Conservation (phyloP, 208 protist species). For the Leishmania martiniquensis region DNA sequence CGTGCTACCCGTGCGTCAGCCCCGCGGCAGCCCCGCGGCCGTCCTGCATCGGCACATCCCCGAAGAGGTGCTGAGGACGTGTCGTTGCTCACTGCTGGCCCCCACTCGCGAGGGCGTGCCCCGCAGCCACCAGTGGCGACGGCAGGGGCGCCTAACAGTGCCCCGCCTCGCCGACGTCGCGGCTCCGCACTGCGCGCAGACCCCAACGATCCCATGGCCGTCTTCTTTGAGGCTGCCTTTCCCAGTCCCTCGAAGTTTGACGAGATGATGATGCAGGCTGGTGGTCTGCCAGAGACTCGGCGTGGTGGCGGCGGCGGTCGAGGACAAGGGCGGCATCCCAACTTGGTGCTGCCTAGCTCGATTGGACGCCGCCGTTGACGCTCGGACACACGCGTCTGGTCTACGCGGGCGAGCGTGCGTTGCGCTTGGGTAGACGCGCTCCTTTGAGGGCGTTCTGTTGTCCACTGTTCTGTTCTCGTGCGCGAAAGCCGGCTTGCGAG, state of each 20-base stretch:
- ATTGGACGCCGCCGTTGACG: conserved; percentile 66
- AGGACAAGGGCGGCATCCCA: conserved; percentile 47
- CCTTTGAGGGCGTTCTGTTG: background rate
- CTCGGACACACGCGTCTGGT: background rate
- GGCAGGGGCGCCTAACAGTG: background rate
- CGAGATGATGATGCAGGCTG: conserved; percentile 82
- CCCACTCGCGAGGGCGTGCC: background rate
- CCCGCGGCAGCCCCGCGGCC: conserved; percentile 7
- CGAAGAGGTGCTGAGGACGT: background rate
- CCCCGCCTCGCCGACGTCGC: conserved; percentile 14
- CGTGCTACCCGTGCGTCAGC: conserved; percentile 35
- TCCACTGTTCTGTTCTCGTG: background rate
- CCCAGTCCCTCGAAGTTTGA: conserved; percentile 90
- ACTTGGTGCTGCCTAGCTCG: conserved; percentile 66
- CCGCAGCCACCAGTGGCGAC: background rate
- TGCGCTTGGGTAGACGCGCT: background rate
- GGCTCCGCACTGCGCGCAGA: conserved; percentile 27
- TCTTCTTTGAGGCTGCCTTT: conserved; percentile 86
- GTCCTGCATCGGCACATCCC: background rate
- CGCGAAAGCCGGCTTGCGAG: background rate
- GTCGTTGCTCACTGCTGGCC: background rate
- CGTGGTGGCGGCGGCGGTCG: conserved; percentile 37
- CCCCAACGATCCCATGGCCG: conserved; percentile 79
- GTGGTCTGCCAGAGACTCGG: conserved; percentile 48
- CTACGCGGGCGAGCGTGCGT: background rate